These are phyloP conservation scores for Cajanus cajan DNA, from an alignment of 306 rosid genomes.

Conservation along the genomic window DNA sequence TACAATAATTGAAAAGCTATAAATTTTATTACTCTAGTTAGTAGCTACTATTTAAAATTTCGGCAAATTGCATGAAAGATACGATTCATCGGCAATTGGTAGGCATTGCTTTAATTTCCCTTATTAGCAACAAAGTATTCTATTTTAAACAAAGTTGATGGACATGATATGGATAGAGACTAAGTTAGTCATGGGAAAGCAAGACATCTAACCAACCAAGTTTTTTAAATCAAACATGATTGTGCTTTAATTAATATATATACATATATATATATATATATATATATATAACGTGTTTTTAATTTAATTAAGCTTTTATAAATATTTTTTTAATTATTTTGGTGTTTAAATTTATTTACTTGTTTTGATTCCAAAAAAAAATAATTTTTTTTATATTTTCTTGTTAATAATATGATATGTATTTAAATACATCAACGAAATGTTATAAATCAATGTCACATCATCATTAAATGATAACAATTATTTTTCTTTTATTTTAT, in stretches of 20 bases:
- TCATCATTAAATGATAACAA: too few relatives aligned
- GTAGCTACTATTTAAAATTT: neutral
- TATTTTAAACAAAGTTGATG: neutral
- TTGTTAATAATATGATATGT: too few relatives aligned
- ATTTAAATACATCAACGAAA: too few relatives aligned
- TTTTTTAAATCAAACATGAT: neutral
- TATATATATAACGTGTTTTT: neutral
- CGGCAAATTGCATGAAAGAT: constrained; percentile 3
- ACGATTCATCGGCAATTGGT: neutral
- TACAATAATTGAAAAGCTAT: constrained; percentile 14
- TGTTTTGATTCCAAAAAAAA: too few relatives aligned
- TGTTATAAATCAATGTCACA: too few relatives aligned
- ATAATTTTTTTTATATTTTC: too few relatives aligned
- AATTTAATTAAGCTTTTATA: too few relatives aligned
- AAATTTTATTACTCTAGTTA: neutral
- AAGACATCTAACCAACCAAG: neutral
- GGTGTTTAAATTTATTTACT: too few relatives aligned
- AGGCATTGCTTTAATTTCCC: constrained; percentile 4
- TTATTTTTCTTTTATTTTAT: too few relatives aligned
- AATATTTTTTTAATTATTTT: too few relatives aligned
- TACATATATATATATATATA: too few relatives aligned
- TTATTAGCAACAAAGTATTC: neutral
- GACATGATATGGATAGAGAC: neutral
- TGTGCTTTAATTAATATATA: neutral
- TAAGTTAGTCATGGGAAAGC: neutral